A percentile compares a stretch with the other conserved stretches of the same genome.
phyloP scores from a whole-genome alignment of 2,329 filamentous ascomycete genomes.

The Nigrospora oryzae region DNA sequence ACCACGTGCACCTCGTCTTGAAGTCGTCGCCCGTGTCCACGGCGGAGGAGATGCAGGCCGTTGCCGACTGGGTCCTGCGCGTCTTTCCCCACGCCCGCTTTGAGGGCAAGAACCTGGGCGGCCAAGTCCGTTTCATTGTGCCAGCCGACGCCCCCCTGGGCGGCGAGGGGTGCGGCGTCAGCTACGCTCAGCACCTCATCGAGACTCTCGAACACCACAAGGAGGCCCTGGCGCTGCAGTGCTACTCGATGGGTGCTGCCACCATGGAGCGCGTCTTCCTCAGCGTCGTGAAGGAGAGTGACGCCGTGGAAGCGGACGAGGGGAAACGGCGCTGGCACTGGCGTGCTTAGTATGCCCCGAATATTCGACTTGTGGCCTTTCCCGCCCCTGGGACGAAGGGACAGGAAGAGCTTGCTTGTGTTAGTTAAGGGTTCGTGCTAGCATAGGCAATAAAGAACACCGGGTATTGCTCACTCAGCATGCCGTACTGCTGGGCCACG shows the following conservation, averaged over 20 bases:
- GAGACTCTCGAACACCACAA: conserved; percentile 48
- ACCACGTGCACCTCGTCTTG: conserved; percentile 17
- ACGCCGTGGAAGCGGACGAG: conserved; percentile 45
- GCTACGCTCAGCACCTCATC: conserved; percentile 20
- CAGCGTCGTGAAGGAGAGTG: conserved; percentile 55
- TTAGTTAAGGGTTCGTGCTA: too few species aligned
- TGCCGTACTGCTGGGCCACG: conserved; percentile 49
- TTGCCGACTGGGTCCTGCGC: conserved; percentile 37
- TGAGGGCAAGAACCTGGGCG: conserved; percentile 51
- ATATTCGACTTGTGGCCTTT: too few species aligned
- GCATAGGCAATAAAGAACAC: too few species aligned
- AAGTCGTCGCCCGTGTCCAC: conserved; percentile 11
- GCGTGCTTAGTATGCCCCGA: too few species aligned
- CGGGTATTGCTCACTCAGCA: too few species aligned
- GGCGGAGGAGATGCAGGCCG: conserved; percentile 9
- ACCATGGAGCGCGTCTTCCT: conserved; percentile 65
- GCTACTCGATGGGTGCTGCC: conserved; percentile 58
- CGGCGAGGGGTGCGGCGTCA: conserved; percentile 6
- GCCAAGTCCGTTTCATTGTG: conserved; percentile 57
- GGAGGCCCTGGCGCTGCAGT: conserved; percentile 48
- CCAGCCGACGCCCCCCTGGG: conserved; percentile 24
- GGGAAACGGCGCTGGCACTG: neutral
- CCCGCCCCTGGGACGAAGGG: too few species aligned
- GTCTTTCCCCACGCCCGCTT: conserved; percentile 45
- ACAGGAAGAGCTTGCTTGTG: too few species aligned